Base-by-base conservation (phyloP, 805 yeast genomes). In the Pichia manshurica region DNA sequence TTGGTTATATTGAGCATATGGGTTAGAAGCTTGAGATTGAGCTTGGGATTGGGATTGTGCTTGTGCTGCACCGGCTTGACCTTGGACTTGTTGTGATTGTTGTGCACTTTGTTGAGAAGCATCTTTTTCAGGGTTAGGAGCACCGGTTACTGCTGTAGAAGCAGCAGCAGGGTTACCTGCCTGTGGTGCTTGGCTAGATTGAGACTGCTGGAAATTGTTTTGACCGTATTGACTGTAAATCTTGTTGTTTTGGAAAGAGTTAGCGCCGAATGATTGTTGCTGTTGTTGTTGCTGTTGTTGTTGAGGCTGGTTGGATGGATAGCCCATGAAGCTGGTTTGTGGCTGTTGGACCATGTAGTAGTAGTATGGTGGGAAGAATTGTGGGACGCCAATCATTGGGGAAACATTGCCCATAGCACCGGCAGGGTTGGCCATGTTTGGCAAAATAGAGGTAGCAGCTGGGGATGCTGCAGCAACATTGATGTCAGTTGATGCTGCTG, bases 351-450 rank as follows among this genome's bases (percentile, higher is more conserved):
- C 42, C 41, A 46, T 64, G 41, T 57, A 52, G 45, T 62, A 63
- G 53, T 62, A 63, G 57, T 60, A 63, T 45, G 63, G 65, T 54
- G 58, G 63, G 52, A 55, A 59, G 17, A 60, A 57, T 32, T 57
- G 60, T 47, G 65, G 65, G 35, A 58, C 53, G 41, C 63, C 61
- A 58, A 61, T 56, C 62, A 61, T 60, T 51, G 64, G 64, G 41
- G 55, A 56, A 33, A 47, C 57, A 28, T 51, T 50, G 45, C 47
- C 56, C 31, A 43, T 41, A 29, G 49, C 42, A 37, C 16, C 38
- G 20, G 53, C 48, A 31, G 51, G 46, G 15, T 45, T 41, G 10
- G 37, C 47, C 52, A 57, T 49, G 37, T 56, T 60, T 42, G 61
- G 57, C 45, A 48, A 45, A 13, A 48, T 37, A 15, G 57, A 50